phyloP scores from a whole-genome alignment of 2,329 filamentous ascomycete species.

The Monilinia polystroma region DNA sequence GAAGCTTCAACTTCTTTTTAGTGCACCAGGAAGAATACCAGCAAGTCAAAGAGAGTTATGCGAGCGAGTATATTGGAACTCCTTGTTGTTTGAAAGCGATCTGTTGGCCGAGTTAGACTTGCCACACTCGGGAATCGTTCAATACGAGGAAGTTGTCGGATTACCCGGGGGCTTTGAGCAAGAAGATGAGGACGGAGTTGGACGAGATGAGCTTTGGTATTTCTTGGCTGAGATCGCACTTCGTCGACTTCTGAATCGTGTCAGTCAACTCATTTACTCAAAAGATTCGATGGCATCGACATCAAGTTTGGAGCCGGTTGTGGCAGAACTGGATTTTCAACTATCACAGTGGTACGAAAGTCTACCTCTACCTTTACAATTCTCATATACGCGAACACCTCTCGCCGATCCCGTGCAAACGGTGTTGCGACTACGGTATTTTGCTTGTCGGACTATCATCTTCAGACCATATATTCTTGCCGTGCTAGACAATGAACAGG shows the following conservation, averaged over 20 bases:
- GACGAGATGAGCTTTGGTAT: constrained; percentile 80
- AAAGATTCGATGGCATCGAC: constrained; percentile 71
- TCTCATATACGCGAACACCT: constrained; percentile 67
- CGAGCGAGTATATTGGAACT: constrained; percentile 82
- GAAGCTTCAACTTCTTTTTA: constrained; percentile 76
- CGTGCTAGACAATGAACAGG: constrained; percentile 74
- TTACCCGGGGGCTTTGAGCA: constrained; percentile 74
- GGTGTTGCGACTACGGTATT: constrained; percentile 75
- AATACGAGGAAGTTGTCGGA: constrained; percentile 77
- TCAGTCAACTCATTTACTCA: constrained; percentile 77
- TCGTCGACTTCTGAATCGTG: constrained; percentile 71
- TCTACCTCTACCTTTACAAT: constrained; percentile 71
- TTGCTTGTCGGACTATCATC: constrained; percentile 82
- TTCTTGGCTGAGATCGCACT: constrained; percentile 81
- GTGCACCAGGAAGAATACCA: constrained; percentile 69
- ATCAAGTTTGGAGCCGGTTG: constrained; percentile 71
- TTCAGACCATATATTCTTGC: constrained; percentile 81
- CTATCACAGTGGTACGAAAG: constrained; percentile 83
- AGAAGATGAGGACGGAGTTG: constrained; percentile 63
- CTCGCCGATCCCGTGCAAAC: constrained; percentile 75
- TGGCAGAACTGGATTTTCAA: constrained; percentile 78
- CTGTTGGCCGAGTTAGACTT: constrained; percentile 76
- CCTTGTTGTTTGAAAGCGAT: constrained; percentile 77
- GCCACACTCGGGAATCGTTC: constrained; percentile 78
- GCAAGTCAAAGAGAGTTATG: constrained; percentile 69